A percentile compares a stretch with the other conserved stretches of the same genome.
These are phyloP conservation scores for Pseudogymnoascus sp. DNA, from an alignment of 2,329 filamentous ascomycete genomes.

Conservation along the genomic window DNA sequence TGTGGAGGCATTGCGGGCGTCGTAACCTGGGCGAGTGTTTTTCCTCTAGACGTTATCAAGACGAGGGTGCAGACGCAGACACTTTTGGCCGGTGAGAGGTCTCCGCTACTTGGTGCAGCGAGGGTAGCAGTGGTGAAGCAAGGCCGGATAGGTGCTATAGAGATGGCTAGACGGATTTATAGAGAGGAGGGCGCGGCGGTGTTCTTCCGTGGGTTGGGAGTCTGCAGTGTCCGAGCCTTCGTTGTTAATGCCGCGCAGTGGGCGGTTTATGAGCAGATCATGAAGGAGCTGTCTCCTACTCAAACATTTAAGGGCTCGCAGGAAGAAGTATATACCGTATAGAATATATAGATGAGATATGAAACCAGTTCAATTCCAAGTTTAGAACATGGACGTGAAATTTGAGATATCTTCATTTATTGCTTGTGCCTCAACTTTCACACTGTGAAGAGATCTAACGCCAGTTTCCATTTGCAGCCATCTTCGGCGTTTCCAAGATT, in stretches of 20 bases:
- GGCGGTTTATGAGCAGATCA: constrained; percentile 85
- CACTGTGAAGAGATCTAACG: neutral
- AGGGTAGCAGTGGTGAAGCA: constrained; percentile 16
- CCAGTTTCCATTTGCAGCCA: neutral
- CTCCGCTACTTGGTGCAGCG: constrained; percentile 26
- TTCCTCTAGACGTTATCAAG: constrained; percentile 87
- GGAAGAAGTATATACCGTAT: constrained; percentile 1
- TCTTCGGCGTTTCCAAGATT: too few species aligned
- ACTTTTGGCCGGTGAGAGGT: constrained; percentile 19
- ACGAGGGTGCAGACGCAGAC: constrained; percentile 77
- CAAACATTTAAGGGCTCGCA: neutral
- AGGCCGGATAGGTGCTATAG: constrained; percentile 43
- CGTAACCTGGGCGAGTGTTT: constrained; percentile 81
- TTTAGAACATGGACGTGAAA: neutral
- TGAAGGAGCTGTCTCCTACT: constrained; percentile 42
- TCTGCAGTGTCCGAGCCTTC: constrained; percentile 82
- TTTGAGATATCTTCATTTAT: neutral
- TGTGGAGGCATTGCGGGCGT: constrained; percentile 84
- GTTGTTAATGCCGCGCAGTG: constrained; percentile 90
- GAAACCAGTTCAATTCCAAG: neutral
- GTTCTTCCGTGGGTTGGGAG: constrained; percentile 66
- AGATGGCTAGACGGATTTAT: constrained; percentile 60
- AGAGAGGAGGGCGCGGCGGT: constrained; percentile 48
- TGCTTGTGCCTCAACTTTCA: neutral
- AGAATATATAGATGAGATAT: constrained; percentile 7